Percentiles rank a stretch among this genome's conserved stretches.
Evolutionary conservation across 1,284 basidiomycete species (phyloP).

Genomic region (Irpex sp.): DNA sequence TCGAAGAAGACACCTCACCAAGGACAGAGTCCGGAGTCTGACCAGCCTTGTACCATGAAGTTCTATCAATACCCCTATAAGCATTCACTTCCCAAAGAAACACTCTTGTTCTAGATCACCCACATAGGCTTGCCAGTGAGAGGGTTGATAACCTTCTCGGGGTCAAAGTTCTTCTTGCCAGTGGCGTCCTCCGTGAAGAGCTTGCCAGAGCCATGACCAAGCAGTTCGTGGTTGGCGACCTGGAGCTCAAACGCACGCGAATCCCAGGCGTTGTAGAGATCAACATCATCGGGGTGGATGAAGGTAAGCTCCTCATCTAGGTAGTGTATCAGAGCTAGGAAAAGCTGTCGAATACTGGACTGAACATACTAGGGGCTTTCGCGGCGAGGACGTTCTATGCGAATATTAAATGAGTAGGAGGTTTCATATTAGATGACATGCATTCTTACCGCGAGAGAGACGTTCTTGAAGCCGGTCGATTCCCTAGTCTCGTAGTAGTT

Average conservation of each 20-base stretch:
- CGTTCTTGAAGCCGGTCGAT: conserved; percentile 80
- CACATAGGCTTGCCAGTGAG: conserved; percentile 79
- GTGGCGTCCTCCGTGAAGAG: conserved; percentile 72
- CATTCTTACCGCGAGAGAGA: conserved; percentile 61
- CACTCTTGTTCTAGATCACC: conserved; percentile 15
- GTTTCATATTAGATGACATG: neutral
- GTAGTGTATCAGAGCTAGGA: too few species aligned
- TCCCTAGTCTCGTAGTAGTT: conserved; percentile 83
- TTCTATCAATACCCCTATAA: conserved; percentile 32
- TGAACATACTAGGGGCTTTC: conserved; percentile 68
- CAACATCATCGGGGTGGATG: conserved; percentile 68
- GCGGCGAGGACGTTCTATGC: conserved; percentile 74
- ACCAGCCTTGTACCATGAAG: conserved; percentile 82
- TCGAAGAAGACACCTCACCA: conserved; percentile 80
- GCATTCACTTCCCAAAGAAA: neutral
- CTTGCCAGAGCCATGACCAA: conserved; percentile 80
- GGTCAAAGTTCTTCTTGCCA: conserved; percentile 78
- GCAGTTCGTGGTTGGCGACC: conserved; percentile 82
- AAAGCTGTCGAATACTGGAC: neutral
- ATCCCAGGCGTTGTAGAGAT: conserved; percentile 75
- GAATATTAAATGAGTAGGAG: neutral
- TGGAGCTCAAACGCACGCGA: conserved; percentile 76
- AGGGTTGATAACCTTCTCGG: conserved; percentile 71
- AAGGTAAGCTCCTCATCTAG: conserved; percentile 77
- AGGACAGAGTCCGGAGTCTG: conserved; percentile 77